These are phyloP conservation scores for Cantharellus anzutake DNA, from an alignment of 768 basidiomycete species.

Conservation along the genomic window DNA sequence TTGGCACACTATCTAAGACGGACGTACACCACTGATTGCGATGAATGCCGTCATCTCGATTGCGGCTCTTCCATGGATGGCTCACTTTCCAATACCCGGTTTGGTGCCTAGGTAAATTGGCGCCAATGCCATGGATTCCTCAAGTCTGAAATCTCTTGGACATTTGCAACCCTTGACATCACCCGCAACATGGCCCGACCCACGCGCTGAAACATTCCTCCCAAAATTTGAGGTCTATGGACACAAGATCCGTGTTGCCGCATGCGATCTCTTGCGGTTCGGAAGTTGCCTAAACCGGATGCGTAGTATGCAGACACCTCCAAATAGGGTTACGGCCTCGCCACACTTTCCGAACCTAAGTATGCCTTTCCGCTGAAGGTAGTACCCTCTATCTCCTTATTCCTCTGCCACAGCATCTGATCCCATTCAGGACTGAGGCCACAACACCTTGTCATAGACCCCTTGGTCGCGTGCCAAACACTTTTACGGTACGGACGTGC, in stretches of 20 bases:
- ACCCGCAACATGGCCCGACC: conserved; percentile 80
- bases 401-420: conserved; percentile 86
- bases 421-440: conserved; percentile 77
- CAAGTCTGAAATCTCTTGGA: conserved; percentile 87
- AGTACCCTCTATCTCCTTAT: conserved; percentile 74
- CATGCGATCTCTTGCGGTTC: too few relatives aligned
- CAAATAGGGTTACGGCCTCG: conserved; percentile 92
- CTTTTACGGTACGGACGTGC: conserved; percentile 84
- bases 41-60: neutral
- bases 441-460: conserved; percentile 75
- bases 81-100: conserved; percentile 61
- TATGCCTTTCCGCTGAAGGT: conserved; percentile 81
- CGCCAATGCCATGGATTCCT: conserved; percentile 76
- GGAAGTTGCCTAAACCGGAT: neutral
- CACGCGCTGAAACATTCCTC: conserved; percentile 47
- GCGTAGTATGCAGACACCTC: conserved; percentile 64
- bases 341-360: conserved; percentile 87
- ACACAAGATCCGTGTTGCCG: conserved; percentile 31
- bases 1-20: neutral
- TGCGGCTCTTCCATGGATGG: conserved; percentile 21
- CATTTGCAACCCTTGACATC: conserved; percentile 87
- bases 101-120: conserved; percentile 78
- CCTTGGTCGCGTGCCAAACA: conserved; percentile 76
- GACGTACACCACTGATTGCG: neutral
- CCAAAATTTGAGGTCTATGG: conserved; percentile 97